phyloP scores from a whole-genome alignment of 1,139 yeast genomes.

The Candida sanyaensis region DNA sequence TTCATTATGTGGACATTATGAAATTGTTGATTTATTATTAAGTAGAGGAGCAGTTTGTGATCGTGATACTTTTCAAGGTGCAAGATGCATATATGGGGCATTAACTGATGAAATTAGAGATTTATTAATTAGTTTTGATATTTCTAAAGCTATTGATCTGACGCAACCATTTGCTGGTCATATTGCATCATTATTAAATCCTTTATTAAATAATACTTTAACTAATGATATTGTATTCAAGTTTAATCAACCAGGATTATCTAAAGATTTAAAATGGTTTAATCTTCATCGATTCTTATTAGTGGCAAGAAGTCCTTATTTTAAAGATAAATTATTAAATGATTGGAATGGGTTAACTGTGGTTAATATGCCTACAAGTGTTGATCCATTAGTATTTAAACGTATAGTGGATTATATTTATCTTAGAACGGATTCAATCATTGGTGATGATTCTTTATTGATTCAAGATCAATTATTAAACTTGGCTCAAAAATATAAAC shows the following conservation, averaged over 20 bases:
- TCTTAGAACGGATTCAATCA: constrained; percentile 34
- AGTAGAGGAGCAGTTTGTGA: constrained; percentile 74
- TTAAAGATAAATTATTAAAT: constrained; percentile 22
- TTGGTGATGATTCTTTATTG: constrained; percentile 20
- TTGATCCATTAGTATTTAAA: constrained; percentile 30
- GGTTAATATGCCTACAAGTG: constrained; percentile 23
- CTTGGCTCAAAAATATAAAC: constrained; percentile 34
- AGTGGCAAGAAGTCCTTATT: constrained; percentile 37
- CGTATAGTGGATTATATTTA: constrained; percentile 55
- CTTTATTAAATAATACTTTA: constrained; percentile 21
- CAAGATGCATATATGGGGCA: constrained; percentile 78
- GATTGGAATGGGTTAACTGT: constrained; percentile 26
- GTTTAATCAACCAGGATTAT: constrained; percentile 20
- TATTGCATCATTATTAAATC: constrained; percentile 50
- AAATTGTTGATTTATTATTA: constrained; percentile 58
- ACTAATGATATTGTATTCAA: constrained; percentile 41
- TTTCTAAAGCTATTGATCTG: constrained; percentile 66
- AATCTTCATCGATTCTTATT: constrained; percentile 42
- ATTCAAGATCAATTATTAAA: constrained; percentile 27
- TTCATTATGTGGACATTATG: constrained; percentile 72
- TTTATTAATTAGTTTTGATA: constrained; percentile 59
- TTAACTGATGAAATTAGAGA: constrained; percentile 65
- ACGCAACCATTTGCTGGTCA: constrained; percentile 79
- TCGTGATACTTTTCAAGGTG: constrained; percentile 79
- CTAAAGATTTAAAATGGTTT: constrained; percentile 17